Evolutionary conservation across 2,329 filamentous ascomycete species (phyloP), one percentile per base, ranked within the genome.

Genomic region (Ceratocystis papillata): DNA sequence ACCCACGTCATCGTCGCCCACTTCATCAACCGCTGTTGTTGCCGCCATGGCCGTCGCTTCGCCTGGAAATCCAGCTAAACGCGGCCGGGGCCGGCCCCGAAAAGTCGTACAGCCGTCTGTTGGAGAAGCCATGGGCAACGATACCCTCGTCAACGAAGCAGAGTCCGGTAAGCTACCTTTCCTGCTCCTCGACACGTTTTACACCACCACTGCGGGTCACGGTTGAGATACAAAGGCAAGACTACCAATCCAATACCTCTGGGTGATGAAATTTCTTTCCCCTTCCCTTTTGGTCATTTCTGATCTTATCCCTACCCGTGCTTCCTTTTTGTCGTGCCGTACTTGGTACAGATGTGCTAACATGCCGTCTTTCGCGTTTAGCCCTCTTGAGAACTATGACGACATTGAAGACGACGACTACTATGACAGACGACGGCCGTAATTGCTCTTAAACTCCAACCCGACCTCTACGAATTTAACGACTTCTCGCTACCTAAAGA

Each of bases 91-190:
- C 22, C 63, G 66, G 20, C 63, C 66, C 7, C 72, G 70, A 74
- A 74, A 69, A 55, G 68, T 30, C 63, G 65, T 50, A 63, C 33
- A 25, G 48, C 33, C 71, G 61, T 71, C 72, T 33, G 65, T 68
- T 8, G 63, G 67, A 15, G 67, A 69, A 41, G 67, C 64, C 15
- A 71, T 70, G 69, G 37, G 8, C 59, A 33, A 25, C 55, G 30
- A 59, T 59, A 28, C 25, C 55, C 28, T 37, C 28, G 55, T 62
- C 33, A 62, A 45, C 37, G 33, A 45, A 62, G 59, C 59, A 62
- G 41, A 41, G 59, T 41, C 59, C 59, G 59, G 59, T 45, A 41
- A 62, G 33, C 59, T 59, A 30, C 55, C 55, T 59, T 59, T 59
- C 55, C 28, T 59, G 55, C 55, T 59, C 55, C 55, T 59, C 55